Evolutionary conservation across 345 rosid genomes (phyloP), one percentile per base, ranked within the genome.

Genomic region (Lagerstroemia speciosa): DNA sequence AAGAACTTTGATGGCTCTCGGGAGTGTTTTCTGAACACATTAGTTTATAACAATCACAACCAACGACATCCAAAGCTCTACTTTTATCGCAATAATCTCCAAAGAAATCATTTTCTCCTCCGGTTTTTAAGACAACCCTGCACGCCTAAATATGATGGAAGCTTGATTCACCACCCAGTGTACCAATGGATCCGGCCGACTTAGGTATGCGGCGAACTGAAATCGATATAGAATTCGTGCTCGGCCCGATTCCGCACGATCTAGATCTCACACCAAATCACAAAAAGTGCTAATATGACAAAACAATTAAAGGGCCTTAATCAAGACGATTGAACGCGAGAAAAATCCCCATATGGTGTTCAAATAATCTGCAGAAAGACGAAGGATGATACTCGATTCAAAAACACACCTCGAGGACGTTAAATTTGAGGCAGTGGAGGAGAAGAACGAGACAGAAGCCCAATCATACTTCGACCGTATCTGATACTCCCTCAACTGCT

Each of bases 401-500:
- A 64, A 8, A 19, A 7, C 40, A 17, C 75, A 93, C 96, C 98
- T 93, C 9, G 97, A 88, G 16, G 88, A 82, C 11, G 85, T 67
- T 70, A 87, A 63, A 78, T 80, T 86, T n/a, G n/a, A n/a, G 16
- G 97, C 82, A 27, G 93, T 84, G 71, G 99, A 91, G 46, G 92
- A 86, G 83, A 91, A 94, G 81, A 94, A 85, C 29, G 99, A 91
- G 72, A 94, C 83, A 52, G 96, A 89, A 19, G 96, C 94, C 99
- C 96, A 94, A 70, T 94, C 97, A 73, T 91, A 90, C 73, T 88
- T 94, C 62, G 99, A 91, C 75, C 95, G 88, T 79, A 86, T 91
- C 86, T 94, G 97, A 70, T 91, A 89, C 82, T 91, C 97, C 57
- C 97, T 83, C 74, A 94, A 80, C 74, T 91, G 97, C 73, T 94